These are phyloP conservation scores for Talaromyces sp. DNA, from an alignment of 2,329 filamentous ascomycete species.

Conservation along the genomic window DNA sequence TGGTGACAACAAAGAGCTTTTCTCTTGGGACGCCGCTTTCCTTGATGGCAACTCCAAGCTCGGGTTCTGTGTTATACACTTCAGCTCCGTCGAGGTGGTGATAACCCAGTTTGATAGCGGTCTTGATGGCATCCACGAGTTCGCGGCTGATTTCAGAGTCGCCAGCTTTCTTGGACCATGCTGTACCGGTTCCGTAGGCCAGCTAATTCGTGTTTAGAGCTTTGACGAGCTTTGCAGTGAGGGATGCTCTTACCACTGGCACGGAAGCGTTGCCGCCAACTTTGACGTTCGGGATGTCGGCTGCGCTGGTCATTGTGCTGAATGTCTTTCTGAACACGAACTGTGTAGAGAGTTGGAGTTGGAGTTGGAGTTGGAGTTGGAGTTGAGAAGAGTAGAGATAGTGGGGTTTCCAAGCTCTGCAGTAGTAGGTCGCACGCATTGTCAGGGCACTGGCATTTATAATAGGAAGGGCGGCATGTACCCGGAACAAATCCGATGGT, in stretches of 20 bases:
- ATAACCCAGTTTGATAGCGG: conserved; percentile 58
- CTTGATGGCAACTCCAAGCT: conserved; percentile 64
- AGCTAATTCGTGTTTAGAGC: conserved; percentile 39
- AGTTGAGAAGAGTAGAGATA: background rate
- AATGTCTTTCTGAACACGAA: background rate
- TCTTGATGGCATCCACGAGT: conserved; percentile 55
- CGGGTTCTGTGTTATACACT: conserved; percentile 62
- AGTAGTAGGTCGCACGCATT: background rate
- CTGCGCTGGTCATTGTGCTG: conserved; percentile 24
- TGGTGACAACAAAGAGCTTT: conserved; percentile 65
- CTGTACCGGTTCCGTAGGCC: conserved; percentile 62
- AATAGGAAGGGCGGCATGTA: background rate
- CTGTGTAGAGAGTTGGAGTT: background rate
- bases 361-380: background rate
- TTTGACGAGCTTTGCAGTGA: background rate
- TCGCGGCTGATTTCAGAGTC: conserved; percentile 50
- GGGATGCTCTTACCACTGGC: conserved; percentile 45
- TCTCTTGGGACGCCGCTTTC: conserved; percentile 61
- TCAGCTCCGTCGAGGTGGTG: conserved; percentile 57
- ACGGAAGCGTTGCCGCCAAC: conserved; percentile 57
- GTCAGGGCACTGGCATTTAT: background rate
- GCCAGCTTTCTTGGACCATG: conserved; percentile 58
- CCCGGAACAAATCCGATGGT: background rate
- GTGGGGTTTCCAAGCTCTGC: background rate
- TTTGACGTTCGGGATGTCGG: conserved; percentile 46